Evolutionary conservation across 2,329 filamentous ascomycete species (phyloP), one percentile per base, ranked within the genome.

Genomic region (Aureobasidium sp.): DNA sequence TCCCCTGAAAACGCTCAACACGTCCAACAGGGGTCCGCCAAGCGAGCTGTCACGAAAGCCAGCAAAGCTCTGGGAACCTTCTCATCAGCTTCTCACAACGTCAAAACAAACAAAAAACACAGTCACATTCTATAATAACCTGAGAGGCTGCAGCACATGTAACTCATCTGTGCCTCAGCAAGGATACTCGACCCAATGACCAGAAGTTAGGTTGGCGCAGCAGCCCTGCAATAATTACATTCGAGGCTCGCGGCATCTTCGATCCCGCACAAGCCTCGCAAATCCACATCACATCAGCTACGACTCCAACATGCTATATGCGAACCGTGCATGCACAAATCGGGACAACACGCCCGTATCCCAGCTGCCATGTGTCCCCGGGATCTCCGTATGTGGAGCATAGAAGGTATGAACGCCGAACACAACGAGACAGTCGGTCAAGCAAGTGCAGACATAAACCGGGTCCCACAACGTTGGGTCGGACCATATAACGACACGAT

Each of bases 321-420:
- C 53, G 39, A 44, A 27, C 27, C 29, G 53, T 57, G 39, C 39
- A 36, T 27, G 53, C 53, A 57, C 53, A 57, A 44, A 57, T 57
- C 17, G 55, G 42, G 55, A 27, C 14, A 47, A 12, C 48, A 48
- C 55, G 55, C 17, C 55, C 55, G 55, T 47, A 58, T 48, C 27
- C 55, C 55, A 58, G 55, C 55, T 58, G 55, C 55, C 55, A 58
- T 47, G 39, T 58, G 55, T 48, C 42, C 14, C 39, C 55, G 55
- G 42, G 6, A 22, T 27, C 22, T 27, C 55, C 42, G 55, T 48
- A 29, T 48, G 55, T 48, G 51, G 51, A 55, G 55, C 29, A 48
- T 36, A 20, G 29, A n/a, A 45, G 31, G 55, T 37, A 42, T 20
- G 34, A 29, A 48, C 27, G 55, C 39, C 41, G 34, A 42, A 48